Evolutionary conservation across 2,329 filamentous ascomycete species (phyloP), one percentile per base, ranked within the genome.

Genomic region (Pyrenophora tritici-repentis): DNA sequence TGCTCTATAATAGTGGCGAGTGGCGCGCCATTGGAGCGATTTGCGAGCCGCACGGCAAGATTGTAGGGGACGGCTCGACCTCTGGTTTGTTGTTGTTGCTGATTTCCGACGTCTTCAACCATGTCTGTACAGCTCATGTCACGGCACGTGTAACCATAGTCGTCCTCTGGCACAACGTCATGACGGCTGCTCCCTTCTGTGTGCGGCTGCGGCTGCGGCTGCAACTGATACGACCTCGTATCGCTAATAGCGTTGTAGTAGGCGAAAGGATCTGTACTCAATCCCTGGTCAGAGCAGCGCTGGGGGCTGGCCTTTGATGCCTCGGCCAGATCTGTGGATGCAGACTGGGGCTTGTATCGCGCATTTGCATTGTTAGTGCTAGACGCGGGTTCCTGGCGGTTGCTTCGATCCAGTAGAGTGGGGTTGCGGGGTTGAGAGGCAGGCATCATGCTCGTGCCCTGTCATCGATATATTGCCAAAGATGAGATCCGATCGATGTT

Each of bases 1-100:
- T 73, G 74, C 59, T 79, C 76, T 33, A 73, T 59, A 50, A 79
- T 79, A 12, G 75, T 76, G 22, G 72, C 73, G n/a, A 79, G 71
- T 10, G 73, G 73, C 31, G 63, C 71, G 45, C 71, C 72, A 56
- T 71, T 68, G 47, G 61, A 53, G 24, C 63, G 64, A 51, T 67
- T 70, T 46, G 62, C 50, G 43, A 63, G 56, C n/a, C 62, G 62
- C 42, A 56, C 58, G 42, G 62, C 58, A 51, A 65, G 52, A 48
- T 64, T 64, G 51, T 64, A 62, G 16, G 67, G 58, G 32, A 57
- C 49, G 47, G 50, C 55, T 43, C 62, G 61, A 49, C 46, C 43
- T 58, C 41, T 59, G 43, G 33, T 29, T 26, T 63, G 58, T 36
- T 56, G 62, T 26, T 63, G 58, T 34, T 56, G 62, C 40, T 61